Evolutionary conservation across 176 grass and related monocot species (phyloP).

Genomic region (Oropetium thomaeum): DNA sequence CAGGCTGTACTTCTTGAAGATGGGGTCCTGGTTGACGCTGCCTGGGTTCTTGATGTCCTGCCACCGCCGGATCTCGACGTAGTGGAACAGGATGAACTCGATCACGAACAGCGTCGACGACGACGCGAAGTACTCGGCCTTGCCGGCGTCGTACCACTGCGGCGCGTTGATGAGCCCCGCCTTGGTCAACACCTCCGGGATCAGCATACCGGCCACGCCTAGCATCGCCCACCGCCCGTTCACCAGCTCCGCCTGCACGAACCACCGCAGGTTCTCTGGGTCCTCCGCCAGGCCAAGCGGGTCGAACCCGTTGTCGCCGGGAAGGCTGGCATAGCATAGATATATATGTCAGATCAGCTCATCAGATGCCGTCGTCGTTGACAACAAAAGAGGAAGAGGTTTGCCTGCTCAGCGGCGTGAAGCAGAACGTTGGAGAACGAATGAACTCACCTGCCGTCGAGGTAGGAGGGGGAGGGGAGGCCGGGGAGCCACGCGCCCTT

Average conservation of each 20-base stretch:
- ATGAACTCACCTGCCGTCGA: conserved; percentile 56
- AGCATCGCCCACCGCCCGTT: conserved; percentile 93
- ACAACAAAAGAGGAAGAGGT: no score
- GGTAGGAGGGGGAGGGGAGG: conserved; percentile 65
- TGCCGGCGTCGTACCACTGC: conserved; percentile 86
- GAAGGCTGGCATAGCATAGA: conserved; percentile 19
- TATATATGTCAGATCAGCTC: background rate
- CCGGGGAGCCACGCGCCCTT: conserved; percentile 89
- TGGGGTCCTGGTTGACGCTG: conserved; percentile 78
- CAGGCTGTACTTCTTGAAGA: conserved; percentile 85
- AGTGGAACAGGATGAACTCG: conserved; percentile 87
- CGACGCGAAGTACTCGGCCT: conserved; percentile 74
- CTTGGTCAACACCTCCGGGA: conserved; percentile 80
- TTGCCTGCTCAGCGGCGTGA: no score
- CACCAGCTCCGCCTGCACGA: conserved; percentile 84
- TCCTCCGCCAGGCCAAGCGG: conserved; percentile 77
- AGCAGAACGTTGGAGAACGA: background rate
- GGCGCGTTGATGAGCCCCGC: conserved; percentile 59
- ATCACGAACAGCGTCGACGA: conserved; percentile 81
- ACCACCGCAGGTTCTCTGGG: conserved; percentile 88
- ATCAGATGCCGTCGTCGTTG: no score
- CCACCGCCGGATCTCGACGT: conserved; percentile 84
- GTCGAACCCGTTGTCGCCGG: conserved; percentile 79
- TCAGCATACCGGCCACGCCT: conserved; percentile 79
- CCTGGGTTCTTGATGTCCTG: conserved; percentile 88